phyloP scores from a whole-genome alignment of 2,329 filamentous ascomycete species.

The Ascochyta lentis region DNA sequence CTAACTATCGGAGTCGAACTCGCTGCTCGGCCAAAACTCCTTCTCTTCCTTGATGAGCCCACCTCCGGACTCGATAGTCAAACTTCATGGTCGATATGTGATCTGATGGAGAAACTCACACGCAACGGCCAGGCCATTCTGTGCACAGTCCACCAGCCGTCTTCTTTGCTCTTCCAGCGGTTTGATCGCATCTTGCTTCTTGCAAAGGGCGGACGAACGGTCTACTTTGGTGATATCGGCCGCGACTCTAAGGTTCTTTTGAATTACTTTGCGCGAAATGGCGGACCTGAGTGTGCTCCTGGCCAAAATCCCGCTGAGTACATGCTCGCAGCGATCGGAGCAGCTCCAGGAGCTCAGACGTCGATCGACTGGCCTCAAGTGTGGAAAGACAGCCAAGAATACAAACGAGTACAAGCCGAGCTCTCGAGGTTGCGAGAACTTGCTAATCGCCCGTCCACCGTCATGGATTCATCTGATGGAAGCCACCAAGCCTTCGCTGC shows the following conservation, averaged over 20 bases:
- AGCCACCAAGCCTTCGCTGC: conserved; percentile 53
- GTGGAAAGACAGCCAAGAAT: conserved; percentile 44
- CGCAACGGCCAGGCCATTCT: conserved; percentile 81
- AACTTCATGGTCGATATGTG: conserved; percentile 66
- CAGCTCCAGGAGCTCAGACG: conserved; percentile 35
- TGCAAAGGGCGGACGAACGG: conserved; percentile 74
- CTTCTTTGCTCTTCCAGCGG: conserved; percentile 87
- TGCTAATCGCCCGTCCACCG: conserved; percentile 34
- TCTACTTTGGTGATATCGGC: conserved; percentile 82
- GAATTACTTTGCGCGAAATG: conserved; percentile 75
- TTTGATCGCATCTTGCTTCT: conserved; percentile 82
- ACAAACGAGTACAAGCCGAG: conserved; percentile 42
- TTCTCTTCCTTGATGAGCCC: conserved; percentile 63
- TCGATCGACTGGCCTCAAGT: conserved; percentile 51
- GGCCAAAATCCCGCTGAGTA: conserved; percentile 79
- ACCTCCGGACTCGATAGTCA: conserved; percentile 77
- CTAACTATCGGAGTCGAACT: conserved; percentile 64
- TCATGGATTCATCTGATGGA: conserved; percentile 53
- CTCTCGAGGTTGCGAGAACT: conserved; percentile 50
- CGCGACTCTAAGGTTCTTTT: conserved; percentile 69
- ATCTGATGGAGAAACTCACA: conserved; percentile 84
- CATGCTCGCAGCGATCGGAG: conserved; percentile 64
- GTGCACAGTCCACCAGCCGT: conserved; percentile 94
- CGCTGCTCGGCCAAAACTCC: conserved; percentile 39
- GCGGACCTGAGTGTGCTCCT: conserved; percentile 66